Percentiles rank a stretch among this genome's conserved stretches.
Conservation (phyloP, 176 grass and related monocot genomes). For the Carex parvula region DNA sequence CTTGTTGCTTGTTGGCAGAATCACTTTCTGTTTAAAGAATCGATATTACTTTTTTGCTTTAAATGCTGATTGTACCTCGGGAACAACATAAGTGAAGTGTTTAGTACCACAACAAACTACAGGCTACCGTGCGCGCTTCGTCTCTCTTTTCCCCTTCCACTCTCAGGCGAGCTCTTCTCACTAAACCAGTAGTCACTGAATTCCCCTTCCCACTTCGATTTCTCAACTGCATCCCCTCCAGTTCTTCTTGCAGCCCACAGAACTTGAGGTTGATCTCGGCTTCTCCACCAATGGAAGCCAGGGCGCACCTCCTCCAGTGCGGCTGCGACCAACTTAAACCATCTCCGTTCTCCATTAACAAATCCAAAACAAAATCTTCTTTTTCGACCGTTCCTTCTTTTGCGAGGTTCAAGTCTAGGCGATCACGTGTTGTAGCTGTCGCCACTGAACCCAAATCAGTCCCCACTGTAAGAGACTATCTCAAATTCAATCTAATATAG, state of each 20-base stretch:
- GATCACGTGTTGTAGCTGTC: slow-evolving; percentile 52
- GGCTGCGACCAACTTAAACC: slow-evolving; percentile 44
- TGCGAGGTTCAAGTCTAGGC: slow-evolving; percentile 12
- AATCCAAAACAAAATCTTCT: slow-evolving; percentile 8
- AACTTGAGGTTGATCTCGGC: not conserved
- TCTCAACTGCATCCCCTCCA: not conserved
- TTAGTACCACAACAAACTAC: slow-evolving; percentile 14
- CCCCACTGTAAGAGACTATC: slow-evolving; percentile 52
- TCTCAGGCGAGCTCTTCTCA: not conserved
- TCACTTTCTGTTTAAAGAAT: not conserved
- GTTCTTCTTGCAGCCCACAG: not conserved
- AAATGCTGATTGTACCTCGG: not conserved
- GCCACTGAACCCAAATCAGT: slow-evolving; percentile 52
- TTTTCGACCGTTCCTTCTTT: not conserved
- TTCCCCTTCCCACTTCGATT: not conserved
- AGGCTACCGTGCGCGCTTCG: slow-evolving; percentile 6
- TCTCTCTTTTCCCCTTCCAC: not conserved
- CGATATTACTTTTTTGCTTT: not conserved
- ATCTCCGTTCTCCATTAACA: slow-evolving; percentile 2
- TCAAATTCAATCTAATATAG: not conserved
- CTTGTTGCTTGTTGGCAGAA: not conserved
- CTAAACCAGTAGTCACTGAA: not conserved
- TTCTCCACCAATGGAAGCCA: slow-evolving; percentile 49
- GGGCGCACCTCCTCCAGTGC: slow-evolving; percentile 62
- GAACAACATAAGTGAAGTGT: not conserved